Evolutionary conservation across 495 filamentous ascomycete species (phyloP), one percentile per base, ranked within the genome.

Genomic region (Penicillium dipodomyicola): DNA sequence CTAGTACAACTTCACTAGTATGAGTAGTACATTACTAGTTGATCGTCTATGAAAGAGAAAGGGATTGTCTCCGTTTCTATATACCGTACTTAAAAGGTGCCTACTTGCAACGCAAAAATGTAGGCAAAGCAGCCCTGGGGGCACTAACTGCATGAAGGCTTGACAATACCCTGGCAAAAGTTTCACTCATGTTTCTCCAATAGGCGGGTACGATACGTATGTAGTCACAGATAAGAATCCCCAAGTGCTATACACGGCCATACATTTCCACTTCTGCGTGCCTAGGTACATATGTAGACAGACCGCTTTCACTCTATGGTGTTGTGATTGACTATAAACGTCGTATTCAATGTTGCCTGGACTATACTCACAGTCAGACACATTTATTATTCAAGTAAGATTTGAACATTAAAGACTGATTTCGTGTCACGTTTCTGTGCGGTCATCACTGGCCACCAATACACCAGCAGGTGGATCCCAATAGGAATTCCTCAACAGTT

Each of bases 391-490:
- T 14, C 14, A 35, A 22, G 7, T 3, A 29, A 29, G 9, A 43
- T 30, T 52, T 29, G 23, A 17, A 37, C 37, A 49, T 49, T 49
- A 15, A 39, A 27, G 12, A 23, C 3, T 14, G 3, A 17, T 45
- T 9, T 29, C 43, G 1, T 29, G 43, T 43, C 14, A n/a, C 12
- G n/a, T 25, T 23, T 42, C 10, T 37, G 47, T 22, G 12, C n/a
- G 43, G 12, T 19, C 22, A n/a, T 51, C 23, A 42, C 49, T 32
- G 37, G 49, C 25, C 37, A 42, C 11, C n/a, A 42, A 52, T 29
- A 37, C 35, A 37, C 35, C 35, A 11, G n/a, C 29, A 23, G 33
- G 37, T 52, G 39, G 49, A 51, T 15, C 49, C 49, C 25, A 52
- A 52, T 39, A 23, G 23, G 17, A 7, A 29, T 52, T 37, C 37